Percentiles rank a stretch among this genome's conserved stretches.
Evolutionary conservation across 192 early-diverging fungal species (phyloP).

Genomic region (Linnemannia elongata): DNA sequence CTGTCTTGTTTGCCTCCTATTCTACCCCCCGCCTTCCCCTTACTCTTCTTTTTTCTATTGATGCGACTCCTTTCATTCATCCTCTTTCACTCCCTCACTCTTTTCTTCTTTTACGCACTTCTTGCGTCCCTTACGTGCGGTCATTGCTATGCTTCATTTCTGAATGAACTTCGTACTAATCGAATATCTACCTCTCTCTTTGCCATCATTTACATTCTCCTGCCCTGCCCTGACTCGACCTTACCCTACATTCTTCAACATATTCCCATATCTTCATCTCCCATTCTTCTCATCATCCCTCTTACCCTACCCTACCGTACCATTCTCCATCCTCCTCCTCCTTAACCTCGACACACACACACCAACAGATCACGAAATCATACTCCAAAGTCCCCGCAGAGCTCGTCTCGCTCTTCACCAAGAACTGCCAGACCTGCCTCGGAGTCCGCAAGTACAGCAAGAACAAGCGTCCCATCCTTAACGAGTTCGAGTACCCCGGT

Average conservation of each 20-base stretch:
- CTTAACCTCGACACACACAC: background rate
- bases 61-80: background rate
- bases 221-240: background rate
- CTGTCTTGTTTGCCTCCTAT: background rate
- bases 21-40: background rate
- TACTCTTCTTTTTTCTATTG: background rate
- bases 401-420: constrained; percentile 54
- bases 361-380: constrained; percentile 50
- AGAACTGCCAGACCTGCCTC: constrained; percentile 55
- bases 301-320: no score
- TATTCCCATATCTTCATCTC: background rate
- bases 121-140: background rate
- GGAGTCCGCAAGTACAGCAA: constrained; percentile 57
- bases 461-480: constrained; percentile 53
- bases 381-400: constrained; percentile 56
- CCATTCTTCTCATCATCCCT: background rate
- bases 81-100: background rate
- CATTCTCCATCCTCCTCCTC: background rate
- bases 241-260: background rate
- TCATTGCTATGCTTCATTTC: background rate
- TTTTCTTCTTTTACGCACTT: constrained; percentile 4
- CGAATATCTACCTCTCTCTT: background rate
- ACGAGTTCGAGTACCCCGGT: constrained; percentile 46
- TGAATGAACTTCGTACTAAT: background rate
- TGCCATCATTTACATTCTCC: background rate